phyloP scores from a whole-genome alignment of 305 asterid species.

The Fraxinus nigra region DNA sequence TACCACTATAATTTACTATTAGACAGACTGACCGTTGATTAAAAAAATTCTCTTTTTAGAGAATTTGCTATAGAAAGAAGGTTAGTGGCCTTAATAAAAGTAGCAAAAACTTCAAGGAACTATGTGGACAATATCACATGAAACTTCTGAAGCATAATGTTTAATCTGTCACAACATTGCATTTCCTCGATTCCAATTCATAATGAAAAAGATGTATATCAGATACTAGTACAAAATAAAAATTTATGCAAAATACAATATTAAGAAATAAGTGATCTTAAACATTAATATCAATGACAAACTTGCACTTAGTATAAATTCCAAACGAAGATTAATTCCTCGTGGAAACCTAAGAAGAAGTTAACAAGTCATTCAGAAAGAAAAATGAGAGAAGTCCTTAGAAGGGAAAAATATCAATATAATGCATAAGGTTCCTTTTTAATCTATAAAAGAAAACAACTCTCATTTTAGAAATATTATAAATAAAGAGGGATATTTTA shows the following conservation, averaged over 20 bases:
- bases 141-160: not conserved
- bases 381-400: not conserved
- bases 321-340: not conserved
- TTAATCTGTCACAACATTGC: not conserved
- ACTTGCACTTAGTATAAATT: not conserved
- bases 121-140: not conserved
- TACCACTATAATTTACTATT: not conserved
- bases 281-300: not conserved
- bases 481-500: not conserved
- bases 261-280: not conserved
- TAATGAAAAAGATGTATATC: not conserved
- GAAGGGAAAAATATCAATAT: not conserved
- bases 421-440: not conserved
- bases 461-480: not conserved
- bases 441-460: not conserved
- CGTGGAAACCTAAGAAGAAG: not conserved
- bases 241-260: not conserved
- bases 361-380: not conserved
- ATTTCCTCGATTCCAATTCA: not conserved
- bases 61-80: not conserved
- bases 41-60: not conserved
- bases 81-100: not conserved
- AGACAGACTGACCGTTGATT: not conserved
- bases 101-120: not conserved
- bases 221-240: not conserved